Percentiles rank a stretch among this genome's conserved stretches.
phyloP scores from a whole-genome alignment of 495 filamentous ascomycete genomes.

The Aspergillus sclerotioniger region DNA sequence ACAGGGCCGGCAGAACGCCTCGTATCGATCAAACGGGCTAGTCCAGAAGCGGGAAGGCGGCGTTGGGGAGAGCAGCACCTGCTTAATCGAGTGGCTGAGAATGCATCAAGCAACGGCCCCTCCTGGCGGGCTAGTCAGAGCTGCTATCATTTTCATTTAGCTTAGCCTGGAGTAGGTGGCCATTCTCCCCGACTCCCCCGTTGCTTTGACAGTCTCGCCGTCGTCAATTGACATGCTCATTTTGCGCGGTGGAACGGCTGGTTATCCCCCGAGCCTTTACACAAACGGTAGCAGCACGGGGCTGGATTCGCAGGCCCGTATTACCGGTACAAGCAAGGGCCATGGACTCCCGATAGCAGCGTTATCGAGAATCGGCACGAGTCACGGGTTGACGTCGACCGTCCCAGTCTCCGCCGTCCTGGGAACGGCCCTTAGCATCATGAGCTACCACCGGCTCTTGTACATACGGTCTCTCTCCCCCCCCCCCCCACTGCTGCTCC shows the following conservation, averaged over 20 bases:
- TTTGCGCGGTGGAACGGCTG: background rate
- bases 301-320: background rate
- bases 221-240: background rate
- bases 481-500: background rate
- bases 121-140: constrained; percentile 1
- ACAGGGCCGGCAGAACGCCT: background rate
- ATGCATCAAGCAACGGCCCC: background rate
- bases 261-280: background rate
- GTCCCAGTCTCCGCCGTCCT: background rate
- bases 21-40: constrained; percentile 3
- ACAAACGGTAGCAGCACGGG: background rate
- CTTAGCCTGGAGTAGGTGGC: background rate
- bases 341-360: background rate
- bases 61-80: constrained; percentile 12
- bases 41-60: constrained; percentile 5
- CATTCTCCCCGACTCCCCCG: background rate
- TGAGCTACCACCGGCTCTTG: background rate
- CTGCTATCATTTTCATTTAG: constrained; percentile 1
- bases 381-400: constrained; percentile 4
- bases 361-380: constrained; percentile 4
- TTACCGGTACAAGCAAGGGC: background rate
- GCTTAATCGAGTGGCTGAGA: constrained; percentile 20
- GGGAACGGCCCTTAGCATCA: background rate
- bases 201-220: background rate
- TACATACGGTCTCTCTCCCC: background rate